Conservation (phyloP, 495 filamentous ascomycete species). For the Aspergillus nidulans region DNA sequence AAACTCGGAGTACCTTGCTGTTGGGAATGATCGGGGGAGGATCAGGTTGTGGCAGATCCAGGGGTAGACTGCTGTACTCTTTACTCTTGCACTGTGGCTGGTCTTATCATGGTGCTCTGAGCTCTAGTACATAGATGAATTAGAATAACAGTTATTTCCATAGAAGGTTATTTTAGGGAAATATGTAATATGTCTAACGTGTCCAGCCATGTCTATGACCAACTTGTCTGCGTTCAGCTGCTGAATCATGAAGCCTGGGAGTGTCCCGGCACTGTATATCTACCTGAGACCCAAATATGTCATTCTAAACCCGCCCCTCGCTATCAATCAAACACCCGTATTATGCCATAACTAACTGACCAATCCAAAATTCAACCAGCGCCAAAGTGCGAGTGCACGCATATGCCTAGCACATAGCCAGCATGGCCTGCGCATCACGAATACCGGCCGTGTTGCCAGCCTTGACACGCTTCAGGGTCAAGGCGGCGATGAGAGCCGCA, state of each 20-base stretch:
- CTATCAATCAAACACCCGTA: background rate
- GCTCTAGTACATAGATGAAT: background rate
- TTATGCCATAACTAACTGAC: background rate
- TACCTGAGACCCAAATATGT: background rate
- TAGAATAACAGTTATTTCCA: background rate
- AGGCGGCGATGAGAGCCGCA: conserved; percentile 86
- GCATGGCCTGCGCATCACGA: conserved; percentile 58
- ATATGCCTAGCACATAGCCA: conserved; percentile 30
- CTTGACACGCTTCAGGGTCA: conserved; percentile 83
- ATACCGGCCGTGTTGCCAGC: conserved; percentile 77
- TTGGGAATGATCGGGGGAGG: conserved; percentile 82
- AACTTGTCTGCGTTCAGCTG: background rate
- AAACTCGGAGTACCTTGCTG: conserved; percentile 65
- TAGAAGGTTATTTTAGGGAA: background rate
- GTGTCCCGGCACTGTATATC: background rate
- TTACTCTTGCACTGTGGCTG: background rate
- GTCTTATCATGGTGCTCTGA: background rate
- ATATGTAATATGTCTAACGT: background rate
- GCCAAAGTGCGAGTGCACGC: background rate
- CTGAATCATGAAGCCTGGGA: background rate
- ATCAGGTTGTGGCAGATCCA: conserved; percentile 84
- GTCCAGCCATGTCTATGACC: background rate
- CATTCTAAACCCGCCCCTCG: background rate
- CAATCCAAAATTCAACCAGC: background rate
- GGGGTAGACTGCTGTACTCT: conserved; percentile 20